Conservation (phyloP, 1,284 basidiomycete species). For the Apiotrichum porosum region DNA sequence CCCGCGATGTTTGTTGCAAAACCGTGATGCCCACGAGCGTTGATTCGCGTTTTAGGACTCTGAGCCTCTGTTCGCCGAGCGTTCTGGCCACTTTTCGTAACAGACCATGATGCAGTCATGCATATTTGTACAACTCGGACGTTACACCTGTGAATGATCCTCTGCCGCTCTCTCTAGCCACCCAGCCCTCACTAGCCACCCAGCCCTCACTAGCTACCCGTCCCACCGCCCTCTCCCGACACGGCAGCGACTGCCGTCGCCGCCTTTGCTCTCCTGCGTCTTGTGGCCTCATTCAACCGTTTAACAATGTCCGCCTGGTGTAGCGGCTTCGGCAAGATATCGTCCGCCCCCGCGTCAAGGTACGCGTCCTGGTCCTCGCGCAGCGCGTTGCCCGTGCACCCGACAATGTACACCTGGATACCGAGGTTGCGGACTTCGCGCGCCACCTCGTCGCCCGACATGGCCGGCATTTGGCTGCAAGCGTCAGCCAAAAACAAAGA, state of each 20-base stretch:
- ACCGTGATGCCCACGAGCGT: too few relatives aligned
- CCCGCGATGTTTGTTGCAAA: too few relatives aligned
- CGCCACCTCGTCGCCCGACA: slow-evolving; percentile 71
- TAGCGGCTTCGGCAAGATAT: slow-evolving; percentile 42
- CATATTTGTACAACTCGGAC: too few relatives aligned
- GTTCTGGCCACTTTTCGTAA: too few relatives aligned
- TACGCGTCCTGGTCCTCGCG: slow-evolving; percentile 65
- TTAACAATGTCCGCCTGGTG: slow-evolving; percentile 37
- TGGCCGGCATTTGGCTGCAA: slow-evolving; percentile 56
- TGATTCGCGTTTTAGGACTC: too few relatives aligned
- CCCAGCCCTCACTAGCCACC: too few relatives aligned
- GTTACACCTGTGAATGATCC: too few relatives aligned
- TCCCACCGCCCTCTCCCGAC: not conserved
- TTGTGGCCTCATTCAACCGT: not conserved
- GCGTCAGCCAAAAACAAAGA: too few relatives aligned
- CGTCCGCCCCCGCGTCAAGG: slow-evolving; percentile 66
- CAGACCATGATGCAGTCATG: too few relatives aligned
- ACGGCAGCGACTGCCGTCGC: not conserved
- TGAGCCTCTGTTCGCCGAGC: too few relatives aligned
- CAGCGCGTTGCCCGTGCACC: slow-evolving; percentile 61
- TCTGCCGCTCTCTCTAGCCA: too few relatives aligned
- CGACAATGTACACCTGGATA: slow-evolving; percentile 68
- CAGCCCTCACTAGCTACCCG: not conserved
- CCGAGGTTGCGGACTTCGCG: slow-evolving; percentile 62
- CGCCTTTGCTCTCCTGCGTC: not conserved